Percentiles rank a stretch among this genome's conserved stretches.
Conservation (phyloP, 1,139 yeast genomes). For the Debaryomyces sp. region DNA sequence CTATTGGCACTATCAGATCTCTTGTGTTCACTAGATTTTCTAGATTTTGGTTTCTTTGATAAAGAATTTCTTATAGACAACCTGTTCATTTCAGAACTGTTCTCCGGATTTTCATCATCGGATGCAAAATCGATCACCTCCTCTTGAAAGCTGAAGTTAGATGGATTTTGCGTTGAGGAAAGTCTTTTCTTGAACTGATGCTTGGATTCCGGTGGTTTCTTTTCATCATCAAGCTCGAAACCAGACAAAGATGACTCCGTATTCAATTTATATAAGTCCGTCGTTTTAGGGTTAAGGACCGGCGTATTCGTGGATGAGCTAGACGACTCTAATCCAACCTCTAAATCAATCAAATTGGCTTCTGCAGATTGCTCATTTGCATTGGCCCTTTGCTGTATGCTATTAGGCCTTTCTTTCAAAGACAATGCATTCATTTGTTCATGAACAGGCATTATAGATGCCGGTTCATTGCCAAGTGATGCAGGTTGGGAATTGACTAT, state of each 20-base stretch:
- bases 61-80: slow-evolving; percentile 46
- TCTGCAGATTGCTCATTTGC: slow-evolving; percentile 12
- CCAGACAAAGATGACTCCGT: slow-evolving; percentile 22
- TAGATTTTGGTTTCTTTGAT: slow-evolving; percentile 32
- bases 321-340: slow-evolving; percentile 39
- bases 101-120: slow-evolving; percentile 48
- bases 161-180: slow-evolving; percentile 34
- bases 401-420: neutral
- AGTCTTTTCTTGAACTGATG: slow-evolving; percentile 37
- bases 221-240: slow-evolving; percentile 28
- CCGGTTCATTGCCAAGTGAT: neutral
- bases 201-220: slow-evolving; percentile 16
- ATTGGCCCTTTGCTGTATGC: neutral
- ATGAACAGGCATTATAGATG: neutral
- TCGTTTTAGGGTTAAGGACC: slow-evolving; percentile 16
- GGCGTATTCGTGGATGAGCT: slow-evolving; percentile 30
- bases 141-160: slow-evolving; percentile 41
- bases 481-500: neutral
- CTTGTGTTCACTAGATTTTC: slow-evolving; percentile 27
- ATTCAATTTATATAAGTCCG: slow-evolving; percentile 9
- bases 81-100: slow-evolving; percentile 43
- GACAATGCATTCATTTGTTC: slow-evolving; percentile 1
- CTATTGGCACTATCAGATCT: slow-evolving; percentile 33
- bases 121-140: slow-evolving; percentile 53
- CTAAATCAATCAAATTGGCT: slow-evolving; percentile 42